Base-by-base conservation (phyloP, 371 early-diverging fungal genomes). In the Mycotypha africana region DNA sequence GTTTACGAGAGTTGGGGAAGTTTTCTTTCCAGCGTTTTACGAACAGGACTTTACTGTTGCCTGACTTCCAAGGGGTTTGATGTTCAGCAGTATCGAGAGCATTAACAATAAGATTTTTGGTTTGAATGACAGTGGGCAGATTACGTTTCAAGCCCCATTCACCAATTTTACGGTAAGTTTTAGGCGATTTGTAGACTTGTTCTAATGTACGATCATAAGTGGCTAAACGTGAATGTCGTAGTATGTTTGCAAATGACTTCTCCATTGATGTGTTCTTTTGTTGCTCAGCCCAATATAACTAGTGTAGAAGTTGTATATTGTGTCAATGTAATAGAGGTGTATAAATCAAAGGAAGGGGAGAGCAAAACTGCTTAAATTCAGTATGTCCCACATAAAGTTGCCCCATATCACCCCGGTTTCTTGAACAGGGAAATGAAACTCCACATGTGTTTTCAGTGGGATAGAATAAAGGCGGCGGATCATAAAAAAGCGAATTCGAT, bases 101-200 rank as follows among this genome's bases (percentile, higher is more conserved):
- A 20, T 67, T 56, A 24, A 89, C 65, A 28, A 74, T 75, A 33
- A 85, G 68, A 46, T 67, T 47, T 22, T 70, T 72, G 22, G 89
- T 81, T 26, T 76, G 65, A 45, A 86, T 70, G 16, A 79, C 78
- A 10, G 70, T 71, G n/a, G 90, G 89, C 42, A 89, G 58, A 43
- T 76, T 74, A 28, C 88, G 85, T 63, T 89, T 89, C 56, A 89
- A 47, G 11, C 90, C 90, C 87, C 87, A 89, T 54, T 87, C 83
- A 24, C 86, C 86, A 28, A 61, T 62, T 43, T 60, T 53, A 56
- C 75, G 76, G 45, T 51, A 52, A 11, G 51, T 54, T 28, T 58
- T 60, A 15, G 73, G 62, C 37, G 85, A 77, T 14, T 81, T 78
- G 60, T 88, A 88, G 42, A 88, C 84, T 74, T 88, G 90, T 24